Base-by-base conservation (phyloP, 352 stramenopile genomes). In the Pythium brachiatum region DNA sequence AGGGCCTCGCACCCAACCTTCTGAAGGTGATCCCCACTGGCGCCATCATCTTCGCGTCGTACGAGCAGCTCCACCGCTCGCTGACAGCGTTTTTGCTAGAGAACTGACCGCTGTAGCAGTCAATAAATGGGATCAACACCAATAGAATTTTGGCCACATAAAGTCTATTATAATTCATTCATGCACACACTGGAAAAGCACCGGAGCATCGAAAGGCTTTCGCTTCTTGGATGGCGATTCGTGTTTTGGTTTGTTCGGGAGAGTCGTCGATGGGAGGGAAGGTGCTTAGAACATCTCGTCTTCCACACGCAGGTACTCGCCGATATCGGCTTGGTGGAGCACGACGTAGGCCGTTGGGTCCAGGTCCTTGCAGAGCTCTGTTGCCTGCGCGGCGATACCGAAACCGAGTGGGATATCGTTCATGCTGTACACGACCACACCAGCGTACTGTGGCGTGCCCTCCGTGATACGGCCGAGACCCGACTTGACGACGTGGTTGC, bases 401-500 rank as follows among this genome's bases (percentile, higher is more conserved):
- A 99, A 99, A 47, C 96, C 97, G 25, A 99, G 74, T 15, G 97
- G 95, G 64, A 99, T 96, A 78, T 99, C 96, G 60, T 96, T 98
- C 93, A 99, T 98, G 79, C 91, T 99, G 75, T 98, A 99, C 25
- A 99, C 96, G 21, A 99, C 92, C 1, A 99, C 96, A 43, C 97
- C 97, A 8, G 93, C 96, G 86, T 99, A 99, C 86, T 99, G 96
- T 25, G 97, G 97, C 53, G 92, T 99, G 56, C 84, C 89, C 64
- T 99, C 97, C 31, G 97, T 99, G 79, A 99, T 99, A 48, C 96
- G 83, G 27, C 90, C 97, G 29, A 99, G 82, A 56, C 97, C 97
- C 27, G 89, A 97, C 83, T 99, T 99, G 61, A 97, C 91, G 13
- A 99, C 89, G 78, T 99, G 96, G 79, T 99, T 99, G 63, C 97